These are phyloP conservation scores for Spergularia bocconei DNA, from an alignment of 148 eudicot genomes.

Conservation along the genomic window DNA sequence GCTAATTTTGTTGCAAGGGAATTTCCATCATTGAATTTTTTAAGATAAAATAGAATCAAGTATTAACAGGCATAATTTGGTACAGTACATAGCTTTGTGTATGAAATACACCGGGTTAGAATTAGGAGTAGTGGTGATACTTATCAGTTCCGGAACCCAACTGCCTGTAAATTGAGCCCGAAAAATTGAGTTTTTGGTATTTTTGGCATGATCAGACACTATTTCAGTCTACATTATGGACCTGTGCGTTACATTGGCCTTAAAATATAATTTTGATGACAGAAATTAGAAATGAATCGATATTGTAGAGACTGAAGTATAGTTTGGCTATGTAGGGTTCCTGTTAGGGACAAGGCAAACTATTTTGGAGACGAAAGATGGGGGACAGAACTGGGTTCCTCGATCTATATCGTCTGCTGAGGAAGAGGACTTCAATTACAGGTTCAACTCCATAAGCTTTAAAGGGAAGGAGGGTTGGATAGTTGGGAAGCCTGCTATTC, in stretches of 20 bases:
- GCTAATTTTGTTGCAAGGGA: neutral
- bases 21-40: no score
- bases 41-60: no score
- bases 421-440: conserved; percentile 95
- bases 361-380: conserved; percentile 91
- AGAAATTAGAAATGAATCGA: neutral
- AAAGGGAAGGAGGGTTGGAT: conserved; percentile 97
- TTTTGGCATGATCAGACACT: neutral
- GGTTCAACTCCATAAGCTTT: conserved; percentile 92
- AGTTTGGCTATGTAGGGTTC: conserved; percentile 61
- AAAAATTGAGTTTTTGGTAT: neutral
- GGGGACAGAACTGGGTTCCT: conserved; percentile 71
- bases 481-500: conserved; percentile 89
- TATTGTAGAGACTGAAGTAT: conserved; percentile 2
- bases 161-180: neutral
- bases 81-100: no score
- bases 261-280: neutral
- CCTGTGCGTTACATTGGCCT: neutral
- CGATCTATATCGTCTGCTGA: conserved; percentile 89
- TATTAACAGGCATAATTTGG: no score
- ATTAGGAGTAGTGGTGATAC: no score
- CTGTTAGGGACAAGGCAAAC: conserved; percentile 95
- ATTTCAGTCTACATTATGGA: no score
- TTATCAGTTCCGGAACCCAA: no score
- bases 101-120: no score